These are phyloP conservation scores for Withania somnifera DNA, from an alignment of 305 asterid genomes.

Conservation along the genomic window DNA sequence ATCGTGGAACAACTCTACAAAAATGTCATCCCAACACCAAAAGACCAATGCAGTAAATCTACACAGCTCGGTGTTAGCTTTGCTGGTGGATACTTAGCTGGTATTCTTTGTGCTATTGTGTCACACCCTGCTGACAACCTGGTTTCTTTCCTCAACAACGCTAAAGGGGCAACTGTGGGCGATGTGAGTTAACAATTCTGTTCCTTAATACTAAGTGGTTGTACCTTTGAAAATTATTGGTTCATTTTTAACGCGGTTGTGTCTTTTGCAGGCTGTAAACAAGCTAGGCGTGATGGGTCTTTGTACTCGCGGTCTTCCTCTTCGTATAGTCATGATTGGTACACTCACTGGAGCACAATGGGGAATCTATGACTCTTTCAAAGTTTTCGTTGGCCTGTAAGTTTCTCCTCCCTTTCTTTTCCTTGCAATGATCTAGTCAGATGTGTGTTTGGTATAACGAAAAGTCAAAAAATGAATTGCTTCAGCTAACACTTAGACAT, in stretches of 20 bases:
- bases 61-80: slow-evolving; percentile 82
- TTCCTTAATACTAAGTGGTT: background rate
- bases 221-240: background rate
- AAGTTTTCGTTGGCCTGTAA: slow-evolving; percentile 79
- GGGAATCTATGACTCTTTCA: slow-evolving; percentile 76
- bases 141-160: slow-evolving; percentile 84
- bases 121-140: slow-evolving; percentile 92
- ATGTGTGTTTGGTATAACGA: background rate
- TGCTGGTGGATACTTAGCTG: slow-evolving; percentile 73
- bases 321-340: slow-evolving; percentile 80
- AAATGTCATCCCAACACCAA: slow-evolving; percentile 64
- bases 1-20: slow-evolving; percentile 70
- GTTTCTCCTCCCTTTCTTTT: slow-evolving; percentile 14
- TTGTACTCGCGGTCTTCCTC: slow-evolving; percentile 88
- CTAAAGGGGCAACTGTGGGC: slow-evolving; percentile 75
- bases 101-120: slow-evolving; percentile 61
- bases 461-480: background rate
- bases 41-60: slow-evolving; percentile 57
- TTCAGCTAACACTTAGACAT: background rate
- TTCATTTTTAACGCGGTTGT: background rate
- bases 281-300: slow-evolving; percentile 77
- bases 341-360: slow-evolving; percentile 85
- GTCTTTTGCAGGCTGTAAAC: slow-evolving; percentile 47
- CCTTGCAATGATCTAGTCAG: background rate
- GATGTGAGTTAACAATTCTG: slow-evolving; percentile 42